Conservation (phyloP, 2,329 filamentous ascomycete genomes). For the Fusarium guadeloupense region DNA sequence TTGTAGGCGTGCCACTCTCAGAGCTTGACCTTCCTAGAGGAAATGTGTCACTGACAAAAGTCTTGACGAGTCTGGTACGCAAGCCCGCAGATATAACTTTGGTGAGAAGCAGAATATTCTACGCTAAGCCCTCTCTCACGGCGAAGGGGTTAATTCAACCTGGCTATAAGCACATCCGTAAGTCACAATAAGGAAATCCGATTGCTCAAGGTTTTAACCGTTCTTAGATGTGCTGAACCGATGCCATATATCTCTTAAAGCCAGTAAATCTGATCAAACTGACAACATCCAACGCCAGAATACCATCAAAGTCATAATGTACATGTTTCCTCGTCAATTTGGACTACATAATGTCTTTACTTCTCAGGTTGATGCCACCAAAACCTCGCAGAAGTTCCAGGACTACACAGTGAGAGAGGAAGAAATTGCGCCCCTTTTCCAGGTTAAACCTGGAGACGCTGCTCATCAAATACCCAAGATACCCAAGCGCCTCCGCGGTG, state of each 20-base stretch:
- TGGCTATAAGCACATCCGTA: constrained; percentile 85
- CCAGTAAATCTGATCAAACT: background rate
- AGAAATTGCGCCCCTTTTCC: constrained; percentile 67
- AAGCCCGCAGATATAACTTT: constrained; percentile 73
- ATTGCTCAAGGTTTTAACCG: constrained; percentile 22
- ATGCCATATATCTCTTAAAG: constrained; percentile 50
- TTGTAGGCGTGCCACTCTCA: constrained; percentile 60
- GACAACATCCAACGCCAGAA: constrained; percentile 50
- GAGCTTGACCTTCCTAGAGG: constrained; percentile 51
- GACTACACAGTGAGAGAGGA: constrained; percentile 88
- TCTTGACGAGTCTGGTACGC: constrained; percentile 6
- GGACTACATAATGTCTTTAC: constrained; percentile 92
- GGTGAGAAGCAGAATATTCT: constrained; percentile 85
- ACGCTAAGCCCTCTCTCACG: constrained; percentile 78
- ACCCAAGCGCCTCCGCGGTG: constrained; percentile 76
- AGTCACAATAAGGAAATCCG: constrained; percentile 45
- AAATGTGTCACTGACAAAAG: constrained; percentile 5
- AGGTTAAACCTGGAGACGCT: constrained; percentile 18
- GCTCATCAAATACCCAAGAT: constrained; percentile 47
- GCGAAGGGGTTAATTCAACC: constrained; percentile 72
- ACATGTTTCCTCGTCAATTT: constrained; percentile 93
- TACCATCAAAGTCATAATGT: constrained; percentile 81
- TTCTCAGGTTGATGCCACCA: constrained; percentile 67
- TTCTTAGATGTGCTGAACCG: constrained; percentile 81
- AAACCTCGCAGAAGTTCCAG: constrained; percentile 78